Evolutionary conservation across 306 rosid species (phyloP), one percentile per base, ranked within the genome.

Genomic region (Cajanus cajan): DNA sequence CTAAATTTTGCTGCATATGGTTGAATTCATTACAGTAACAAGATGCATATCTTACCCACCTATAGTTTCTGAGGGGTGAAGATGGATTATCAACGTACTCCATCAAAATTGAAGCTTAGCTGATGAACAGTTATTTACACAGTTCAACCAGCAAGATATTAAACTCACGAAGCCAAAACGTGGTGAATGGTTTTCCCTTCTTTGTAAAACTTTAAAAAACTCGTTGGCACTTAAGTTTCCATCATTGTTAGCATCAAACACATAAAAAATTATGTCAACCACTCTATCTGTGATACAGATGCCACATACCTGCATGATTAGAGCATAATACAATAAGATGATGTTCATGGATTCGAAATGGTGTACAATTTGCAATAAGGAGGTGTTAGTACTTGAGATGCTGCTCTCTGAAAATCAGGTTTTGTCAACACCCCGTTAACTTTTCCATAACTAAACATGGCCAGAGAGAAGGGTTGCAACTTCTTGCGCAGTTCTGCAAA

Each of bases 371-470:
- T 36, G 41, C 54, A 15, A 58, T 21, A 64, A 52, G 43, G 58
- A 69, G 36, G n/a, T 47, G 22, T 76, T 51, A 58, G 77, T 94
- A 88, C 97, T 28, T 89, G 90, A 44, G 93, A 88, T 22, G 97
- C 98, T 41, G 97, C 97, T 80, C 97, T 82, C 73, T 87, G 96
- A 76, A 94, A 91, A 84, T 94, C 97, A 10, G 54, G 19, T 82
- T 92, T 91, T 45, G 89, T 87, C 83, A 94, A 71, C 5, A 36
- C 76, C 1, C 96, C 93, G 24, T 89, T 92, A 57, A 92, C 91
- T 86, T 90, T 84, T 50, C 96, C 98, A 51, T 80, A 92, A 44
- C 94, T 85, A 87, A 94, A 94, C 71, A 92, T 44, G 62, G 97
- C 98, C 18, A 90, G 57, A 74, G 94, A 86, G 82, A 92, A 92